Percentiles rank a stretch among this genome's conserved stretches.
These are phyloP conservation scores for Rhodofomes roseus DNA, from an alignment of 1,284 basidiomycete species.

Conservation along the genomic window DNA sequence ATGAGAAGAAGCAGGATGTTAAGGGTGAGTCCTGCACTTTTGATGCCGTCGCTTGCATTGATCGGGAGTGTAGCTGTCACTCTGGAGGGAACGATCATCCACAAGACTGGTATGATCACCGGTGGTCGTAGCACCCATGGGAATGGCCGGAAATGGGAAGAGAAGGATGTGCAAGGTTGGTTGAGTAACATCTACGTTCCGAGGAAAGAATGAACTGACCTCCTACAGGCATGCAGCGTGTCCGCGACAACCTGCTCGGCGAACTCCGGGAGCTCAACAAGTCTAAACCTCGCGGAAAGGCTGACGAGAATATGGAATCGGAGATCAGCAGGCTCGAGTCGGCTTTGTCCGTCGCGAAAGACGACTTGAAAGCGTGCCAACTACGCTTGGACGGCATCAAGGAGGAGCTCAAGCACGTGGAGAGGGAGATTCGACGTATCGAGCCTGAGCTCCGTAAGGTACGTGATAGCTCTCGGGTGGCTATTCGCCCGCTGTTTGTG, in stretches of 20 bases:
- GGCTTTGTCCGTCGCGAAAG: slow-evolving; percentile 65
- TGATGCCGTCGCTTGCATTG: background rate
- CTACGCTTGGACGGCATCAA: slow-evolving; percentile 67
- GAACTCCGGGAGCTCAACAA: slow-evolving; percentile 82
- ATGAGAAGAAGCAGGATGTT: slow-evolving; percentile 92
- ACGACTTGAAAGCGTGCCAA: slow-evolving; percentile 77
- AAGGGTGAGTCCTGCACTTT: slow-evolving; percentile 68
- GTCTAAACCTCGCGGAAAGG: slow-evolving; percentile 77
- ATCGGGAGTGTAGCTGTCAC: slow-evolving; percentile 66
- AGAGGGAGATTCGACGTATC: slow-evolving; percentile 66
- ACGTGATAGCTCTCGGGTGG: background rate
- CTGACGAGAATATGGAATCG: slow-evolving; percentile 76
- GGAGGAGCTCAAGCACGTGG: slow-evolving; percentile 77
- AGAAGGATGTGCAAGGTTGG: slow-evolving; percentile 84
- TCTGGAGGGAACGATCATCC: slow-evolving; percentile 94
- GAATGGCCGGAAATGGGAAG: slow-evolving; percentile 84
- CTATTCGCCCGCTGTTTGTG: background rate
- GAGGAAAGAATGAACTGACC: too few relatives aligned
- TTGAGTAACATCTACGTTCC: background rate
- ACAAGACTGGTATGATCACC: slow-evolving; percentile 96
- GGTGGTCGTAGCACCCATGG: slow-evolving; percentile 83
- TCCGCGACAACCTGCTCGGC: slow-evolving; percentile 72
- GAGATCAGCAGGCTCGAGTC: slow-evolving; percentile 82
- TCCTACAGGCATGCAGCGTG: slow-evolving; percentile 60
- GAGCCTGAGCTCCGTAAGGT: slow-evolving; percentile 70